Conservation (phyloP, 2,329 filamentous ascomycete species). For the Domatiomyces globalis region DNA sequence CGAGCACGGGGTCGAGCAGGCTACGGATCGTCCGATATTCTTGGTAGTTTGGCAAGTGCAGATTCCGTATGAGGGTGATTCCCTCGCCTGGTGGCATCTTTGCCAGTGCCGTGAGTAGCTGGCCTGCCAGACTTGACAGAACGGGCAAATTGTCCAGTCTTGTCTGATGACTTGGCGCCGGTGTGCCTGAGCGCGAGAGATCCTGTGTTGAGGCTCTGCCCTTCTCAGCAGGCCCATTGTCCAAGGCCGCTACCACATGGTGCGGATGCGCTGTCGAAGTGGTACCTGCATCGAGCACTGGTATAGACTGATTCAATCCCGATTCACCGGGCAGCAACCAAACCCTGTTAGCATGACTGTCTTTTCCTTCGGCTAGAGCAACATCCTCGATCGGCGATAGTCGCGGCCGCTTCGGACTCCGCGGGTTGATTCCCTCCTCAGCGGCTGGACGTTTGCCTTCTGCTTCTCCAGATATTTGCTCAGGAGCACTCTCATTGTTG, state of each 20-base stretch:
- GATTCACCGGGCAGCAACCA: neutral
- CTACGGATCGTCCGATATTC: slow-evolving; percentile 49
- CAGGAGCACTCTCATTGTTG: neutral
- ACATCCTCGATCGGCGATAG: slow-evolving; percentile 27
- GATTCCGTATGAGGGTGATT: slow-evolving; percentile 41
- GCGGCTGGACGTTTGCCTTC: neutral
- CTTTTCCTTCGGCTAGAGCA: slow-evolving; percentile 6
- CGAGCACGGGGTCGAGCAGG: slow-evolving; percentile 49
- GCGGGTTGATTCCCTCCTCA: slow-evolving; percentile 8
- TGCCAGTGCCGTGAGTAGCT: slow-evolving; percentile 7
- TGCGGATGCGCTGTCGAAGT: too few species aligned
- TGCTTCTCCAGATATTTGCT: neutral
- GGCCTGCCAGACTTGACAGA: slow-evolving; percentile 43
- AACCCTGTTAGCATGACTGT: neutral
- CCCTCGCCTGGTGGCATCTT: slow-evolving; percentile 26
- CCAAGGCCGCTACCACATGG: neutral
- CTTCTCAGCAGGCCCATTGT: neutral
- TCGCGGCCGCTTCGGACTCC: slow-evolving; percentile 13
- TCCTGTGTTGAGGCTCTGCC: neutral
- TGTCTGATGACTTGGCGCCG: slow-evolving; percentile 18
- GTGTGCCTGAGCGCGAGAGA: neutral
- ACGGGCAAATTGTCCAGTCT: slow-evolving; percentile 48
- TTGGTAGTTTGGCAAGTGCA: slow-evolving; percentile 42
- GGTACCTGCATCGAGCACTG: neutral
- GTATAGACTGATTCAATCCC: neutral